These are phyloP conservation scores for Rhynchosporium graminicola DNA, from an alignment of 2,329 filamentous ascomycete species.

Conservation along the genomic window DNA sequence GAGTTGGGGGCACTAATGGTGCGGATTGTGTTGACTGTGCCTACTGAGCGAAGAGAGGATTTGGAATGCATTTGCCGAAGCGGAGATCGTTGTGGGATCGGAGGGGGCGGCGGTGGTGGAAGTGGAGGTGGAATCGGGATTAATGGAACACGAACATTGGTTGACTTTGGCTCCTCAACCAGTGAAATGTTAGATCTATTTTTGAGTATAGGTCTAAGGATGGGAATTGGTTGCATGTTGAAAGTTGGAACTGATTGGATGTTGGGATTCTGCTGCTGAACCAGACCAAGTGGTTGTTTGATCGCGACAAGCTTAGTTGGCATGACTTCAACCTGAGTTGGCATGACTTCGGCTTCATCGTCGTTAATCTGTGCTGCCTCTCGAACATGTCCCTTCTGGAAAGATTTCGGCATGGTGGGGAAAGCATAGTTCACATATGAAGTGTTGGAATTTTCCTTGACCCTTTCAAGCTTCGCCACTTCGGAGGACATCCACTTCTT, in stretches of 20 bases:
- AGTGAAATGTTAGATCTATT: constrained; percentile 34
- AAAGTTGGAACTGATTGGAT: constrained; percentile 18
- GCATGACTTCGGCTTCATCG: constrained; percentile 36
- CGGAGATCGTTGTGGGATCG: constrained; percentile 29
- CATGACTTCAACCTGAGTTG: constrained; percentile 19
- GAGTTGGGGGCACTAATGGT: constrained; percentile 24
- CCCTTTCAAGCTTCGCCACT: constrained; percentile 49
- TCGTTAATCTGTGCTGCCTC: constrained; percentile 54
- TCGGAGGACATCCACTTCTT: constrained; percentile 56
- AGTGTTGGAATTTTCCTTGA: constrained; percentile 30
- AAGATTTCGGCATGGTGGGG: constrained; percentile 38
- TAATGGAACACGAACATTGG: constrained; percentile 4
- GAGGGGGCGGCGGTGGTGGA: constrained; percentile 21
- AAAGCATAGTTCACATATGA: constrained; percentile 34
- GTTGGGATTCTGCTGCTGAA: constrained; percentile 29
- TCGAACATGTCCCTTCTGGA: constrained; percentile 46
- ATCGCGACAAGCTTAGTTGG: constrained; percentile 19
- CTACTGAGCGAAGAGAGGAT: constrained; percentile 28
- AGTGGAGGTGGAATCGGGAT: constrained; percentile 16
- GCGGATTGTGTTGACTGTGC: constrained; percentile 21
- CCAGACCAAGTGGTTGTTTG: constrained; percentile 33
- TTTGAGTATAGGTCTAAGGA: constrained; percentile 37
- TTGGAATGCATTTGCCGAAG: constrained; percentile 31
- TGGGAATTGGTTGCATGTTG: constrained; percentile 25
- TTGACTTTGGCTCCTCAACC: constrained; percentile 23